phyloP scores from a whole-genome alignment of 257 asterid genomes.

The Pogostemon cablin region DNA sequence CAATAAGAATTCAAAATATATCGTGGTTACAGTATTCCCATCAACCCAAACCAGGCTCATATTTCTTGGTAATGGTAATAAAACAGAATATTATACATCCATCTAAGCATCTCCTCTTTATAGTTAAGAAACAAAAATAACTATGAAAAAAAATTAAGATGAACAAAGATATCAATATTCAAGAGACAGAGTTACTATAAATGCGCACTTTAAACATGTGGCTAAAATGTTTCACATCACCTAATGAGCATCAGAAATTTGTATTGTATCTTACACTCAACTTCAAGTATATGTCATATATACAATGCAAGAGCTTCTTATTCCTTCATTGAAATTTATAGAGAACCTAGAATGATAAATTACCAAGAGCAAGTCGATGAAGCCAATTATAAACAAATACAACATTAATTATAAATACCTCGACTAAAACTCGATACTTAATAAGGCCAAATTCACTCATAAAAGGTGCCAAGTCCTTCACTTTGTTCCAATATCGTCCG shows the following conservation, averaged over 20 bases:
- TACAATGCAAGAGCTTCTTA: slow-evolving; percentile 4
- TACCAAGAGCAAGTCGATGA: neutral
- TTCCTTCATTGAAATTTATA: neutral
- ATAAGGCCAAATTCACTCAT: slow-evolving; percentile 87
- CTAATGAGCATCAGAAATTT: neutral
- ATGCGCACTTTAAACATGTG: neutral
- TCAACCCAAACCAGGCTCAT: neutral
- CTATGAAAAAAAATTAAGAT: neutral
- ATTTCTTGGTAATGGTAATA: neutral
- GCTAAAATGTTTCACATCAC: neutral
- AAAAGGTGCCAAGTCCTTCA: slow-evolving; percentile 76
- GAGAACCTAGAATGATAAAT: neutral
- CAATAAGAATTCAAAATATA: neutral
- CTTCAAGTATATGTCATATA: neutral
- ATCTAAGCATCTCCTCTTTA: neutral
- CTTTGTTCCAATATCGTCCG: slow-evolving; percentile 93
- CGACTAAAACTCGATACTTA: slow-evolving; percentile 78
- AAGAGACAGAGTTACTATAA: neutral
- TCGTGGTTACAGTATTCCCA: neutral
- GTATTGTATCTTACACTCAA: neutral
- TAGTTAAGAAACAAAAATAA: neutral
- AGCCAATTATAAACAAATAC: neutral
- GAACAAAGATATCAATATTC: neutral
- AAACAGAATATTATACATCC: slow-evolving; percentile 1
- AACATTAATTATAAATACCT: slow-evolving; percentile 47